Evolutionary conservation across 768 basidiomycete genomes (phyloP), one percentile per base, ranked within the genome.

Genomic region (Chlorophyllum brunneum): DNA sequence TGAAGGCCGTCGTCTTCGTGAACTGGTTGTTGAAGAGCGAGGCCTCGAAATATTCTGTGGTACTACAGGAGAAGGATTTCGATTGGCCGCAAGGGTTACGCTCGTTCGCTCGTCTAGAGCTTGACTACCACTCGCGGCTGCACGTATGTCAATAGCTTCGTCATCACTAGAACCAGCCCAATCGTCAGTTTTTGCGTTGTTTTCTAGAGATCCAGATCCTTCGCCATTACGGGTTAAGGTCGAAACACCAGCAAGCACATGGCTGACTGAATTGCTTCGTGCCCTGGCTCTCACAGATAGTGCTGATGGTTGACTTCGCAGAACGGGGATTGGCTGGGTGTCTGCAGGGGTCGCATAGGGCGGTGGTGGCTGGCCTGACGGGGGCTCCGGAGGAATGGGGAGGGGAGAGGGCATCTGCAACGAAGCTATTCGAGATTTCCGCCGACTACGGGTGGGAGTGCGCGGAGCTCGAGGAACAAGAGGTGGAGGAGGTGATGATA

Each of bases 101-200:
- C 90, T 92, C 0, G 90, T 93, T 23, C 90, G 80, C 65, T 93
- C 90, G 60, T 93, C 90, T 44, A 92, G 64, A 11, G 85, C 83
- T 61, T 86, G 86, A 59, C 88, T 86, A 6, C 91, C 90, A 54
- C 87, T 88, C 11, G 88, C 75, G 15, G 91, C 89, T 0, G 91
- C 86, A 27, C 92, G 80, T 36, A 88, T 70, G 59, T 90, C 82
- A 48, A 93, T 89, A 11, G 89, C 91, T 65, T 93, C 91, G 49
- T 93, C 91, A 56, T 93, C 91, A 58, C 89, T 92, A 4, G 80
- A 82, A 63, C 89, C 82, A 50, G 79, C 72, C 91, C 92, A 90
- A 60, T 94, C 77, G 43, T 46, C 51, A 2, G 56, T 47, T 42
- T 56, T 56, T 20, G 31, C 15, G 7, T 37, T 34, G 22, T 42